Percentiles rank a stretch among this genome's conserved stretches.
Conservation (phyloP, 805 yeast genomes). For the Kodamaea neixiangensis region DNA sequence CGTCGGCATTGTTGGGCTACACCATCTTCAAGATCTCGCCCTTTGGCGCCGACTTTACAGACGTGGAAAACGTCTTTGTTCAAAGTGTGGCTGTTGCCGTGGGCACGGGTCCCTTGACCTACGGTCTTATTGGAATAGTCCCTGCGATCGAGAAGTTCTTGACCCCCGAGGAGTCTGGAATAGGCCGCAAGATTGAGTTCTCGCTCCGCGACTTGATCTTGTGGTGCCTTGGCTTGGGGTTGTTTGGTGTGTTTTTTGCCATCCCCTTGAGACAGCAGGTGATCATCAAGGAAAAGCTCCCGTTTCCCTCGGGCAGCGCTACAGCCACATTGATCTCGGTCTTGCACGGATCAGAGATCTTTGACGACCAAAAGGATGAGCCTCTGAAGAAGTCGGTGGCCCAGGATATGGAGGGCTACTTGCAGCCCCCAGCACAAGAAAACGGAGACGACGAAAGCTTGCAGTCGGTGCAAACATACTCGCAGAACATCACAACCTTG, state of each 20-base stretch:
- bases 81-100: slow-evolving; percentile 95
- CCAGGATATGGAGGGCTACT: slow-evolving; percentile 11
- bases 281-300: slow-evolving; percentile 80
- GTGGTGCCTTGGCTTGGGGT: slow-evolving; percentile 88
- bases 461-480: slow-evolving; percentile 28
- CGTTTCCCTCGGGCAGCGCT: slow-evolving; percentile 95
- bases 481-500: slow-evolving; percentile 62
- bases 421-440: background rate
- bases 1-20: slow-evolving; percentile 86
- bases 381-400: slow-evolving; percentile 2
- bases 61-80: slow-evolving; percentile 91
- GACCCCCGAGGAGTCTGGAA: slow-evolving; percentile 75
- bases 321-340: slow-evolving; percentile 93
- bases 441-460: background rate
- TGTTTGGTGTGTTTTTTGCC: slow-evolving; percentile 95
- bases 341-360: slow-evolving; percentile 67
- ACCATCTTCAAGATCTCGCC: slow-evolving; percentile 71
- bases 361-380: slow-evolving; percentile 27
- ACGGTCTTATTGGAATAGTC: slow-evolving; percentile 91
- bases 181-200: slow-evolving; percentile 38
- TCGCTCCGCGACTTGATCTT: slow-evolving; percentile 56
- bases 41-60: slow-evolving; percentile 52
- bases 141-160: slow-evolving; percentile 94
- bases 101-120: slow-evolving; percentile 96
- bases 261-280: slow-evolving; percentile 85